These are phyloP conservation scores for Ceratorhiza oryzae-sativae DNA, from an alignment of 1,284 basidiomycete species.

Conservation along the genomic window DNA sequence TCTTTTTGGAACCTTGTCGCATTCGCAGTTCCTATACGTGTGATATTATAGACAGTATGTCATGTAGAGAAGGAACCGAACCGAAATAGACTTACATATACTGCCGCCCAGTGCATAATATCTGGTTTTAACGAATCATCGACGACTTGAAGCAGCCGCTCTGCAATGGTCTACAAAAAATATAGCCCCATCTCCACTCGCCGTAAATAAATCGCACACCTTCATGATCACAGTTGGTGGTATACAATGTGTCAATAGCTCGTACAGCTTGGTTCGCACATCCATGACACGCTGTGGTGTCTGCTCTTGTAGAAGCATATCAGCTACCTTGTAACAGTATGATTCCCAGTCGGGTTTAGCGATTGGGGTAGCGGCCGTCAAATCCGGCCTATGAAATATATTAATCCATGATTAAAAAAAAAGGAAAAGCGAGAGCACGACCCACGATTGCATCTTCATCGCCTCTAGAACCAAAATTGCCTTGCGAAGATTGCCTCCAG, in stretches of 20 bases:
- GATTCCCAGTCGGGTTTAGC: slow-evolving; percentile 99
- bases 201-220: no score
- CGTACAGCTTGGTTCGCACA: slow-evolving; percentile 92
- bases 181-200: no score
- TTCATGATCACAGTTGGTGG: slow-evolving; percentile 92
- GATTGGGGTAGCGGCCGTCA: slow-evolving; percentile 75
- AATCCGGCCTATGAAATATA: slow-evolving; percentile 62
- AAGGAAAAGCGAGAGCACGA: slow-evolving; percentile 30
- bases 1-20: slow-evolving; percentile 91
- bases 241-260: slow-evolving; percentile 96
- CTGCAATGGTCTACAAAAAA: slow-evolving; percentile 91
- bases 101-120: slow-evolving; percentile 95
- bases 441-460: slow-evolving; percentile 91
- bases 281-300: slow-evolving; percentile 91
- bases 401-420: not conserved
- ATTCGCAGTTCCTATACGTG: slow-evolving; percentile 80
- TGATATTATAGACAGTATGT: not conserved
- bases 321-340: slow-evolving; percentile 95
- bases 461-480: slow-evolving; percentile 95
- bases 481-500: slow-evolving; percentile 92
- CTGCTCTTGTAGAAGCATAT: slow-evolving; percentile 91
- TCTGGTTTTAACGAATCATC: slow-evolving; percentile 89
- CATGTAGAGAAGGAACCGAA: slow-evolving; percentile 38
- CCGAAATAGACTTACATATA: slow-evolving; percentile 73
- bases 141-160: slow-evolving; percentile 83